Evolutionary conservation across 441 rosid genomes (phyloP), one percentile per base, ranked within the genome.

Genomic region (Bocquillonia castaneifolia): DNA sequence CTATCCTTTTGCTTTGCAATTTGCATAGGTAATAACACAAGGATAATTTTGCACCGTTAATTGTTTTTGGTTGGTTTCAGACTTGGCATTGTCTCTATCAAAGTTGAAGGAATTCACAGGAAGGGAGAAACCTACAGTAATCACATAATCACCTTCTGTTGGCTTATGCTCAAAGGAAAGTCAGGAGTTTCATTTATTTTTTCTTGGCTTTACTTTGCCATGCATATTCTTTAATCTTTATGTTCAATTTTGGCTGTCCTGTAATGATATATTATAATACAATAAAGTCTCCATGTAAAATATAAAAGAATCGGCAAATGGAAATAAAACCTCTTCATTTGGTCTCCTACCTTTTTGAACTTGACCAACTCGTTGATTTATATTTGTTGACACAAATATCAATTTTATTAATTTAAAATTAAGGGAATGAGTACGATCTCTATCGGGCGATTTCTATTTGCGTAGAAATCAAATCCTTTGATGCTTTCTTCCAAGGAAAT

Each of bases 101-200:
- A 94, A 86, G 88, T 84, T 94, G 78, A 83, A 90, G 84, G 96
- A 82, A 42, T 94, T 88, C 81, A 86, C 96, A 15, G 96, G 92
- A 63, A 86, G 96, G 85, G 96, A 91, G 82, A 87, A 85, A 77
- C 99, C 97, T 54, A 91, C 93, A 31, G 97, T 92, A 71, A 87
- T 90, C 79, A 91, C 99, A 74, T 90, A 80, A 82, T 22, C 42
- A 13, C 32, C 47, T 58, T 63, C 54, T 55, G 61, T 76, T 25
- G 64, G 72, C 61, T 66, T 67, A 73, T 59, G 67, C 52, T 48
- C 42, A 63, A 69, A 53, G 74, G 62, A 68, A 68, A 65, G 75
- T 77, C 36, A 58, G 57, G 64, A 45, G 4, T 60, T 50, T 72
- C 74, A 54, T 71, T 13, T 54, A 15, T 25, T 28, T 57, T 65